Percentiles rank a stretch among this genome's conserved stretches.
Conservation (phyloP, 129 eudicot genomes). For the Tanacetum coccineum region DNA sequence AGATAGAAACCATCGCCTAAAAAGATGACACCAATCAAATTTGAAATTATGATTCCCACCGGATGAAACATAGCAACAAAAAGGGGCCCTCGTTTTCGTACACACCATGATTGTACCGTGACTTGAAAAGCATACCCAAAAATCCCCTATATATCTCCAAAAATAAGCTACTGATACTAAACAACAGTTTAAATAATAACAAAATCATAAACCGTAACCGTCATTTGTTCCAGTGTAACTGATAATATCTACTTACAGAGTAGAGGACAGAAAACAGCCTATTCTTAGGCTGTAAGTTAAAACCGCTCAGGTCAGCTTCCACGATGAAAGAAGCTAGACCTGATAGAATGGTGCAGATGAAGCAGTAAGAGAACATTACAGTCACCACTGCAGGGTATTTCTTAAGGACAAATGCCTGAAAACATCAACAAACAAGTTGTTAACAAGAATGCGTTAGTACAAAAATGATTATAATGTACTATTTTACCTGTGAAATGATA, state of each 20-base stretch:
- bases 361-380: not conserved
- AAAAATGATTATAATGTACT: not conserved
- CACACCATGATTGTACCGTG: conserved; percentile 53
- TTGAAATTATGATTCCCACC: conserved; percentile 59
- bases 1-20: conserved; percentile 60
- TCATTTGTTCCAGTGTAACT: too few species aligned
- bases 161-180: not conserved
- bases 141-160: conserved; percentile 39
- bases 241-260: conserved; percentile 37
- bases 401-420: conserved; percentile 52
- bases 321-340: conserved; percentile 37
- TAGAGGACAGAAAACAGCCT: conserved; percentile 51
- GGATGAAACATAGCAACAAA: conserved; percentile 81
- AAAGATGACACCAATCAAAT: conserved; percentile 39
- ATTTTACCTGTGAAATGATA: conserved; percentile 51
- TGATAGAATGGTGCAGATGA: conserved; percentile 36
- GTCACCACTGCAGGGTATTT: conserved; percentile 39
- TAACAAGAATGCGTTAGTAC: not conserved
- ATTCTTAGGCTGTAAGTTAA: conserved; percentile 46
- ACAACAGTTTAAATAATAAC: too few species aligned
- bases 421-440: not conserved
- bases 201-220: too few species aligned
- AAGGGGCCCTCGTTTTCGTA: conserved; percentile 58
- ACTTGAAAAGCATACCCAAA: conserved; percentile 75
- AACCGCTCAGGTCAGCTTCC: conserved; percentile 46